Conservation (phyloP, 139 green algal genomes). For the Microglena sp. region DNA sequence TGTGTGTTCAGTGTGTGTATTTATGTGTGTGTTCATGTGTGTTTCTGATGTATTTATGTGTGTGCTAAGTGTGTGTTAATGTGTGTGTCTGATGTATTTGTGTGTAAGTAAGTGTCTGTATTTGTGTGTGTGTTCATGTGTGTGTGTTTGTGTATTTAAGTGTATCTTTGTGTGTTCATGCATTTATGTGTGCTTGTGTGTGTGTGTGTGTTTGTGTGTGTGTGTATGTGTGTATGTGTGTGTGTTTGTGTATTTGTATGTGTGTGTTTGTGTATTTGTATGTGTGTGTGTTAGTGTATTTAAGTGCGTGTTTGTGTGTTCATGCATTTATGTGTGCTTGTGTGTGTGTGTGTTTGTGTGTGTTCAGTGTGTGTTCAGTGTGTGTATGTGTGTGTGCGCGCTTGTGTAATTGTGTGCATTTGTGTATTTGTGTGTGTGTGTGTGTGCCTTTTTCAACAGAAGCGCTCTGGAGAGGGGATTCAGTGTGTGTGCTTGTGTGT, state of each 20-base stretch:
- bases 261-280: not conserved
- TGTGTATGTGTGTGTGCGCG: not conserved
- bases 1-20: not conserved
- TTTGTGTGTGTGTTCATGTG: too few relatives aligned
- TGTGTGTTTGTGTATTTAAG: too few relatives aligned
- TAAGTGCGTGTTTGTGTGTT: conserved; percentile 1
- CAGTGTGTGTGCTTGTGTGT: conserved; percentile 3
- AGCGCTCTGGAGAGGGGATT: not conserved
- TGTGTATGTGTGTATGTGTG: conserved; percentile 8
- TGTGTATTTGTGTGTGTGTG: conserved; percentile 8
- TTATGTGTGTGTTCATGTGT: not conserved
- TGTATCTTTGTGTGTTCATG: not conserved
- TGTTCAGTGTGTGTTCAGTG: conserved; percentile 1
- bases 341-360: too few relatives aligned
- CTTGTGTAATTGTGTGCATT: not conserved
- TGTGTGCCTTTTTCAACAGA: not conserved
- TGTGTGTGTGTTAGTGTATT: not conserved
- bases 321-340: not conserved
- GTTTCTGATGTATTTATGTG: not conserved
- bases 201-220: conserved; percentile 3
- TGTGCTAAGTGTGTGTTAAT: not conserved
- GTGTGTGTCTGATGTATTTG: not conserved
- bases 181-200: not conserved
- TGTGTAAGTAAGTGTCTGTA: not conserved
- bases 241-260: not conserved